Percentiles rank a stretch among this genome's conserved stretches.
phyloP scores from a whole-genome alignment of 1,139 yeast genomes.

The Lodderomyces jiufengensis region DNA sequence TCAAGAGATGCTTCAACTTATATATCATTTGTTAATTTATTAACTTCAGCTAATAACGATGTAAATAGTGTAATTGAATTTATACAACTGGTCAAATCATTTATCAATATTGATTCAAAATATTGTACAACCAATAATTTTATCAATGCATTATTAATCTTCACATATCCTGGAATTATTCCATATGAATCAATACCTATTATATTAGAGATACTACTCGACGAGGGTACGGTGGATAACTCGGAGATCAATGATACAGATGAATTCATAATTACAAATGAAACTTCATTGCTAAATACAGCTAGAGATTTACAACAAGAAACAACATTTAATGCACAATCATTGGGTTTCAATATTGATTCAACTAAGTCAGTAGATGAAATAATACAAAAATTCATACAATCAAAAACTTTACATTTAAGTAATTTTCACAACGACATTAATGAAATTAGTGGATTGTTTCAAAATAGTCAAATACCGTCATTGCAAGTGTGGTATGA shows the following conservation, averaged over 20 bases:
- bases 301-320: conserved; percentile 18
- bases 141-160: conserved; percentile 14
- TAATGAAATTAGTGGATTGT: conserved; percentile 16
- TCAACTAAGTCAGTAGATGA: conserved; percentile 2
- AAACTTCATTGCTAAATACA: conserved; percentile 11
- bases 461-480: conserved; percentile 14
- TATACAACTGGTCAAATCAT: conserved; percentile 2
- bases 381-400: conserved; percentile 20
- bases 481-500: conserved; percentile 27
- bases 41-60: conserved; percentile 4
- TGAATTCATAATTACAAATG: conserved; percentile 7
- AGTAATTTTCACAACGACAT: conserved; percentile 20
- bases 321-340: conserved; percentile 7
- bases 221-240: too few relatives aligned
- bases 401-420: conserved; percentile 22
- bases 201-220: too few relatives aligned
- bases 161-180: conserved; percentile 15
- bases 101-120: conserved; percentile 3
- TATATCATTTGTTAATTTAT: conserved; percentile 10
- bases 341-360: conserved; percentile 6
- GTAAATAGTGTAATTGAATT: conserved; percentile 1
- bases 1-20: conserved; percentile 10
- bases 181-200: conserved; percentile 3
- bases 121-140: conserved; percentile 13
- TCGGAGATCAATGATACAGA: too few relatives aligned